phyloP scores from a whole-genome alignment of 2,329 filamentous ascomycete genomes.

The Parastagonospora nodorum region DNA sequence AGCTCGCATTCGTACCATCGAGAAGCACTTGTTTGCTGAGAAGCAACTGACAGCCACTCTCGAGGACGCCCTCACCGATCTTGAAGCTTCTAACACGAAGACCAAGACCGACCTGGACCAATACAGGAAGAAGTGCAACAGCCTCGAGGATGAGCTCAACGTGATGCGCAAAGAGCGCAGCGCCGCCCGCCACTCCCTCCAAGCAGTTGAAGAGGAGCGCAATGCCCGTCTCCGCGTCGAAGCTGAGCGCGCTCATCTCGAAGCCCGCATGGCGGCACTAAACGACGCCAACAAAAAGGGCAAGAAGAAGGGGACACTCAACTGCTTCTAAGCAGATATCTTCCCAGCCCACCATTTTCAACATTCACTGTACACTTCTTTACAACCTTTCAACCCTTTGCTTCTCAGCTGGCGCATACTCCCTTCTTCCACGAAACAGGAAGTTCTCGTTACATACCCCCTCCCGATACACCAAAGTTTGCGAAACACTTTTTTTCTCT shows the following conservation, averaged over 20 bases:
- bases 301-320: conserved; percentile 92
- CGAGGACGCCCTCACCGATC: conserved; percentile 91
- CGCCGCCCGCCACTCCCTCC: conserved; percentile 69
- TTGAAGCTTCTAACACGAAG: conserved; percentile 90
- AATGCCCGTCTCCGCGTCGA: conserved; percentile 91
- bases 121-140: conserved; percentile 84
- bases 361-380: conserved; percentile 25
- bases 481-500: conserved; percentile 8
- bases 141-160: conserved; percentile 74
- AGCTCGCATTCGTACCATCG: conserved; percentile 89
- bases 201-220: conserved; percentile 94
- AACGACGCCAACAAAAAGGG: conserved; percentile 89
- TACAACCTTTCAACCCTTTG: conserved; percentile 9
- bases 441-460: no score
- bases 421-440: no score
- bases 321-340: conserved; percentile 77
- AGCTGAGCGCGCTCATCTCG: conserved; percentile 82
- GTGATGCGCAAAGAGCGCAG: conserved; percentile 65
- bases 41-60: conserved; percentile 94
- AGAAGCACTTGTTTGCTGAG: conserved; percentile 95
- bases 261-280: conserved; percentile 78
- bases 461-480: no score
- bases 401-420: not conserved
- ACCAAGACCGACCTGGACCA: conserved; percentile 87
- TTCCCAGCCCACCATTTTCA: conserved; percentile 5